Evolutionary conservation across 1,284 basidiomycete genomes (phyloP).

Genomic region (Caloboletus inedulis): DNA sequence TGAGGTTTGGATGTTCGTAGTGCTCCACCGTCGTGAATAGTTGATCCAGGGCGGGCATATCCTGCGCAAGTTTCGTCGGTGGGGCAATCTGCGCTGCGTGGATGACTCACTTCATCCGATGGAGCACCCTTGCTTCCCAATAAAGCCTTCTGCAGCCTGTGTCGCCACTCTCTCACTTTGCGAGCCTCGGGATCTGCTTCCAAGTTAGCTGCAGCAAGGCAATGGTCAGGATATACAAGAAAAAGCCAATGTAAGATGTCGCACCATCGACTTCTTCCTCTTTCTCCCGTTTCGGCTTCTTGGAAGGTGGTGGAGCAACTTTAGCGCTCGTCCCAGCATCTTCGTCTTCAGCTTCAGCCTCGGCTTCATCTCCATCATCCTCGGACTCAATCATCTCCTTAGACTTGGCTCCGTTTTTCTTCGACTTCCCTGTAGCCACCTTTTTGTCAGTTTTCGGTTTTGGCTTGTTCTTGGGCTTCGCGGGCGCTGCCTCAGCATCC

Average conservation of each 20-base stretch:
- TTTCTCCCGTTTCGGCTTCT: slow-evolving; percentile 64
- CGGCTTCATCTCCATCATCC: slow-evolving; percentile 48
- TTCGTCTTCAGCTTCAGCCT: slow-evolving; percentile 46
- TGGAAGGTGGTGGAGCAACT: slow-evolving; percentile 57
- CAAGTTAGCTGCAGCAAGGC: slow-evolving; percentile 40
- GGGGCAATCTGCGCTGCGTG: slow-evolving; percentile 1
- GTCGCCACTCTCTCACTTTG: slow-evolving; percentile 77
- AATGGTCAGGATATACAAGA: slow-evolving; percentile 10
- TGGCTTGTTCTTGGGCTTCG: slow-evolving; percentile 41
- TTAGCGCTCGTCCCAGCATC: slow-evolving; percentile 55
- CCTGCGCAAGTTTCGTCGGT: slow-evolving; percentile 41
- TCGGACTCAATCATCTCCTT: slow-evolving; percentile 72
- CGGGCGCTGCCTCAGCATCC: slow-evolving; percentile 41
- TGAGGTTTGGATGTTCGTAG: slow-evolving; percentile 80
- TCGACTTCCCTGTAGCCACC: slow-evolving; percentile 37
- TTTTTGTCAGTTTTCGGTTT: slow-evolving; percentile 40
- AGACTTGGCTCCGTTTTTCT: slow-evolving; percentile 60
- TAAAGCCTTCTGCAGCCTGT: slow-evolving; percentile 79
- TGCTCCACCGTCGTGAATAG: slow-evolving; percentile 83
- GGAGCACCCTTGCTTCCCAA: slow-evolving; percentile 53
- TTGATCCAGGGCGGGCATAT: slow-evolving; percentile 74
- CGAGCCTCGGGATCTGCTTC: slow-evolving; percentile 67
- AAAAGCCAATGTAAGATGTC: slow-evolving; percentile 20
- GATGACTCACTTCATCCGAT: slow-evolving; percentile 43
- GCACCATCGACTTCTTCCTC: slow-evolving; percentile 57